These are phyloP conservation scores for Neurospora sp. DNA, from an alignment of 495 filamentous ascomycete species.

Conservation along the genomic window DNA sequence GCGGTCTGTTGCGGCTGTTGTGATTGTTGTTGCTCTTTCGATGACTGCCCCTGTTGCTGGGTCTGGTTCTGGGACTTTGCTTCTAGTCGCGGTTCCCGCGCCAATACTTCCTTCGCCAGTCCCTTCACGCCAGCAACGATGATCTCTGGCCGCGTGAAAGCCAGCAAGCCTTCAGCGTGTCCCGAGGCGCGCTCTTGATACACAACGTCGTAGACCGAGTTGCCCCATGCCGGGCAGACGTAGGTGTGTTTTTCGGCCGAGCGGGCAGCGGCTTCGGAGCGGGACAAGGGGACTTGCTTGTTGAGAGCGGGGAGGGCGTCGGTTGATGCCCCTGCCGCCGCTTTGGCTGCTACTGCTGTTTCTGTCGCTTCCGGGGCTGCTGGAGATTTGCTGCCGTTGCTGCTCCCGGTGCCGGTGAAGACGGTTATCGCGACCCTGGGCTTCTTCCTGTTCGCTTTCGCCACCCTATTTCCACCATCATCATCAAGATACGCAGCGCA, in stretches of 20 bases:
- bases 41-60: neutral
- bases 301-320: neutral
- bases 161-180: constrained; percentile 23
- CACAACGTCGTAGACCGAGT: constrained; percentile 29
- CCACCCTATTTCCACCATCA: constrained; percentile 2
- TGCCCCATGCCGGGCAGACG: constrained; percentile 36
- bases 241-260: constrained; percentile 19
- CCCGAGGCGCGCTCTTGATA: constrained; percentile 22
- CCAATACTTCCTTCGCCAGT: constrained; percentile 26
- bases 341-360: neutral
- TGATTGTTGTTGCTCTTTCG: neutral
- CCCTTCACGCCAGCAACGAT: constrained; percentile 28
- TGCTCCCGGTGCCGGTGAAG: constrained; percentile 25
- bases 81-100: constrained; percentile 21
- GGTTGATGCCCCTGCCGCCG: neutral
- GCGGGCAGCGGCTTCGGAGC: neutral
- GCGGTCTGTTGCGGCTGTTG: too few species aligned
- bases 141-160: constrained; percentile 33
- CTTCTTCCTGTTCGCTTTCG: constrained; percentile 6
- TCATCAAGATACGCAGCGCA: constrained; percentile 21
- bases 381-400: neutral
- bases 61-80: neutral
- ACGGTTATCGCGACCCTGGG: constrained; percentile 35
- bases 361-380: too few species aligned
- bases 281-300: neutral